Base-by-base conservation (phyloP, 352 stramenopile genomes). In the Pythium angustatum region DNA sequence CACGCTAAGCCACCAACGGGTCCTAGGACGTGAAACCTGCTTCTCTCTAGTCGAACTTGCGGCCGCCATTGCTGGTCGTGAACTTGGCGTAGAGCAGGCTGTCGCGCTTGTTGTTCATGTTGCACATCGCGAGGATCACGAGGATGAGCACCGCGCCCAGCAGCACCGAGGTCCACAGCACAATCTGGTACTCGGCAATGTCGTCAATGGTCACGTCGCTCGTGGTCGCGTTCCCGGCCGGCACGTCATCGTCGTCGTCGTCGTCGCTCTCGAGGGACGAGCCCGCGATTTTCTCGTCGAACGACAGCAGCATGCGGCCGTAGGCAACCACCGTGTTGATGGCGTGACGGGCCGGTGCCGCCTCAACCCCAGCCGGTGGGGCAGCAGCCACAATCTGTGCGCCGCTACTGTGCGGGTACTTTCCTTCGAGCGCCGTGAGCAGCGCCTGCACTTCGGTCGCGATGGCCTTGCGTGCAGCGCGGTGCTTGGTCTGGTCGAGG, bases 1-100 rank as follows among this genome's bases (percentile, higher is more conserved):
- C n/a, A n/a, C n/a, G n/a, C n/a, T n/a, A n/a, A n/a, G n/a, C n/a
- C n/a, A n/a, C n/a, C n/a, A n/a, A n/a, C n/a, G n/a, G n/a, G n/a
- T n/a, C n/a, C n/a, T n/a, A n/a, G n/a, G n/a, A n/a, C n/a, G n/a
- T n/a, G n/a, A n/a, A n/a, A n/a, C n/a, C n/a, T n/a, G n/a, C n/a
- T n/a, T n/a, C 31, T 58, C 55, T 76, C 33, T 80, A 90, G 56
- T 87, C 79, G 33, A 58, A 74, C 66, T 90, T 90, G 33, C 77
- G 79, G 51, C 74, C 54, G 55, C 69, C 80, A 34, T 75, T 68
- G 61, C 85, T 72, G 4, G 81, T 78, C 45, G 77, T 87, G 63
- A 95, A 95, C 77, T 95, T 95, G 78, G 85, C 87, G 64, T 91
- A 92, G 11, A 95, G 74, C 54, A 95, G 69, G 65, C 79, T 93